Percentiles rank a stretch among this genome's conserved stretches.
phyloP scores from a whole-genome alignment of 345 rosid species.

The Cardamine resedifolia region DNA sequence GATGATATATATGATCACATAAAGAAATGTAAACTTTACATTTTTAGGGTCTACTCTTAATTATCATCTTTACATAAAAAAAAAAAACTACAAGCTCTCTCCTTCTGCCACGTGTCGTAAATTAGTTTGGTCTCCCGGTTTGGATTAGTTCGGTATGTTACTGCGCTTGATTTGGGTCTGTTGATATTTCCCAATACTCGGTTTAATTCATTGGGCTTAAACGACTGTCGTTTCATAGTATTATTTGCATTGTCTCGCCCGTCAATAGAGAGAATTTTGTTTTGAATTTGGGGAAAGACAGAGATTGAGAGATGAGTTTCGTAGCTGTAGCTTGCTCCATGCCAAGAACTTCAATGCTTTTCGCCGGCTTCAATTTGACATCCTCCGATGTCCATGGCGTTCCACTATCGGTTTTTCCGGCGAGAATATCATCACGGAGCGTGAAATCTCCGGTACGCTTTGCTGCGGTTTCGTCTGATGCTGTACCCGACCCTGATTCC shows the following conservation, averaged over 20 bases:
- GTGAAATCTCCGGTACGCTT: slow-evolving; percentile 32
- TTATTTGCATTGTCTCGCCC: not conserved
- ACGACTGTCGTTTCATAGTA: not conserved
- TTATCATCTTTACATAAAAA: not conserved
- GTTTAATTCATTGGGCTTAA: not conserved
- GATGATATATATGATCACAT: not conserved
- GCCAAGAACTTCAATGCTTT: slow-evolving; percentile 31
- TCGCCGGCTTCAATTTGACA: not conserved
- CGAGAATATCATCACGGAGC: not conserved
- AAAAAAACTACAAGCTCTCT: not conserved
- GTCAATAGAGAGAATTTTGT: too few species aligned
- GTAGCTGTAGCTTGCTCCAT: slow-evolving; percentile 10
- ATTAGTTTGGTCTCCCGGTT: not conserved
- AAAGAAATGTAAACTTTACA: not conserved
- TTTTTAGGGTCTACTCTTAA: not conserved
- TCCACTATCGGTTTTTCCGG: not conserved
- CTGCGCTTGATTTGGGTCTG: not conserved
- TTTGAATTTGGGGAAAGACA: not conserved
- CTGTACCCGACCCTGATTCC: slow-evolving; percentile 43
- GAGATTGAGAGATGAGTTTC: slow-evolving; percentile 28
- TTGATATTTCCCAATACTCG: not conserved
- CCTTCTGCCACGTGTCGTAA: not conserved
- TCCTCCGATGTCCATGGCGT: not conserved
- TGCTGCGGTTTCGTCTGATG: slow-evolving; percentile 46
- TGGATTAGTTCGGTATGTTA: not conserved